Evolutionary conservation across 2,329 filamentous ascomycete genomes (phyloP), one percentile per base, ranked within the genome.

Genomic region (Epicoccum sorghinum): DNA sequence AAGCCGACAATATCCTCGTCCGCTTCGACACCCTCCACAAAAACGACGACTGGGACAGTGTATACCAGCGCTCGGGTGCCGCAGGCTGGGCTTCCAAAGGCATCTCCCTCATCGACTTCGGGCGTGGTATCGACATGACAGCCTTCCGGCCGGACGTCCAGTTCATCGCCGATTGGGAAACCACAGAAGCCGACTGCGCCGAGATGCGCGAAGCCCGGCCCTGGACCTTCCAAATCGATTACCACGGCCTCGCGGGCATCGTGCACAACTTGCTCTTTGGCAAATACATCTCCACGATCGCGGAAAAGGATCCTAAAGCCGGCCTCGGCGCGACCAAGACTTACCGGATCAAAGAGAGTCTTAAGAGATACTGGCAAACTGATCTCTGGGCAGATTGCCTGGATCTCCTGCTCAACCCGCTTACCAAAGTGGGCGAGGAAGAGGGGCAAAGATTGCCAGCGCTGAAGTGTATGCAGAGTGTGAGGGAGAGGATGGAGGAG

Each of bases 171-270:
- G 95, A 99, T 77, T 99, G 95, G 95, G 90, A 95, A 75, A 92
- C 91, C 0, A 86, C 85, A 13, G 83, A 89, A 23, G 88, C 91
- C 47, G 95, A 99, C 76, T 99, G 95, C 75, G 89, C 90, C 14
- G 95, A 99, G 80, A 96, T 98, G 85, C 89, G 93, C 41, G 93
- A 99, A 77, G 85, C 91, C 52, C 84, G 93, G 1, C 92, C 93
- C 0, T 99, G 95, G 95, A 98, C 93, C 1, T 97, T 92, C 80
- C 95, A 99, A 74, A 91, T 97, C 62, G 95, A 99, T 78, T 96
- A 98, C 67, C 91, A 96, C 74, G 95, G 95, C 10, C 82, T 97
- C 0, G 95, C 95, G 0, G 92, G 91, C 4, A 90, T 91, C 23
- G 81, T 98, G 4, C 92, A 99, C 76, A 89, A 86, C 38, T 83